Percentiles rank a stretch among this genome's conserved stretches.
These are phyloP conservation scores for Saturnispora dispora DNA, from an alignment of 805 yeast genomes.

Conservation along the genomic window DNA sequence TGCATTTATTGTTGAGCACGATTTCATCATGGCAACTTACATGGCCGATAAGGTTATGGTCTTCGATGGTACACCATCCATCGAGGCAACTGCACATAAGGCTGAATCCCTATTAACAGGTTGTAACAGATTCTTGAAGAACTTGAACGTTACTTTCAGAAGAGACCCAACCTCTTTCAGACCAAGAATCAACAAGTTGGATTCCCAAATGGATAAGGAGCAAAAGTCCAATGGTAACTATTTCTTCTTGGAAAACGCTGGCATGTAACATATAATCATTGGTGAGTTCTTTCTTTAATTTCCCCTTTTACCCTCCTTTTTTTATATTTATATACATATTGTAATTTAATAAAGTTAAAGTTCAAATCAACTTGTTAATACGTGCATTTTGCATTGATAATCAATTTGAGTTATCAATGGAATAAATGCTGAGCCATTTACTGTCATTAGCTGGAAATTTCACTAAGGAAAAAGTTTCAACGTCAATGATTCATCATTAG, in stretches of 20 bases:
- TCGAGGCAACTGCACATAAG: constrained; percentile 70
- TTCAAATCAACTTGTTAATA: neutral
- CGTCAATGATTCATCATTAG: neutral
- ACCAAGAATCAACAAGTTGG: constrained; percentile 97
- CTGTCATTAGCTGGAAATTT: neutral
- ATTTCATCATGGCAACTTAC: constrained; percentile 99
- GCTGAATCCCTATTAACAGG: constrained; percentile 96
- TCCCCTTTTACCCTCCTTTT: neutral
- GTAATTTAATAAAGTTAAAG: neutral
- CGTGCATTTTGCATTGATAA: neutral
- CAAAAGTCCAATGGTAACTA: constrained; percentile 89
- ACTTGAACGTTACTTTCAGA: constrained; percentile 95
- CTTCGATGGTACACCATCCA: constrained; percentile 91
- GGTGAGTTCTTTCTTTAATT: neutral
- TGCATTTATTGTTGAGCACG: constrained; percentile 99
- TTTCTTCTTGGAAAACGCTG: constrained; percentile 80
- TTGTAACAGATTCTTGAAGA: constrained; percentile 93
- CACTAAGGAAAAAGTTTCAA: neutral
- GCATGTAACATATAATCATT: constrained; percentile 20
- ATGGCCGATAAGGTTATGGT: constrained; percentile 98
- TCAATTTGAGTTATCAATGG: neutral
- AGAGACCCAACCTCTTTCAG: constrained; percentile 98
- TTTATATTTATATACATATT: neutral
- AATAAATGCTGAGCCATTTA: neutral
- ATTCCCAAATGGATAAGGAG: constrained; percentile 98